These are phyloP conservation scores for Crithidia expoeki DNA, from an alignment of 208 protist genomes.

Conservation along the genomic window DNA sequence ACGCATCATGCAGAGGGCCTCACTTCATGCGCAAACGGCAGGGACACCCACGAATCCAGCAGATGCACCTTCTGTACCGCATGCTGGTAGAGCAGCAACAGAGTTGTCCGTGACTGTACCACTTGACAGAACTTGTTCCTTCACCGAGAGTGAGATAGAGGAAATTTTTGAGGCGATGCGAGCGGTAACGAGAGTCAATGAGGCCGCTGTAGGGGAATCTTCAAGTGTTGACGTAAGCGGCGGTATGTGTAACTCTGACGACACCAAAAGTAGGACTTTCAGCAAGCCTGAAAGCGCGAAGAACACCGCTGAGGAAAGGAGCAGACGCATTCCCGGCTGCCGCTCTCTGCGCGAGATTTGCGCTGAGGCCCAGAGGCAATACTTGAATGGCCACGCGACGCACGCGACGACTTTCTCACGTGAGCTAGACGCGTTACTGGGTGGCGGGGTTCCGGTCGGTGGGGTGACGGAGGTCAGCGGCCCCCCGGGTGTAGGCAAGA, in stretches of 20 bases:
- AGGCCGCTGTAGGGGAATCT: background rate
- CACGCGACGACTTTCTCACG: conserved; percentile 76
- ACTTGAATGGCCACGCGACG: background rate
- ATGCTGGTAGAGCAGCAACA: background rate
- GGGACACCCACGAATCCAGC: background rate
- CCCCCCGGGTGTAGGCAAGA: conserved; percentile 92
- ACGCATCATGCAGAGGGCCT: background rate
- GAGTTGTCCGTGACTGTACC: background rate
- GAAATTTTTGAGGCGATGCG: conserved; percentile 12
- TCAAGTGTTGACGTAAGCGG: background rate
- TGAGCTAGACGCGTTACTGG: conserved; percentile 77
- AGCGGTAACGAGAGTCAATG: background rate
- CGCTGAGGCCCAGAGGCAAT: background rate
- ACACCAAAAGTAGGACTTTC: background rate
- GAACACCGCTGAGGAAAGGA: background rate
- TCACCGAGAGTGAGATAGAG: conserved; percentile 21
- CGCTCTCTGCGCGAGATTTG: conserved; percentile 13
- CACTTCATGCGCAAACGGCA: background rate
- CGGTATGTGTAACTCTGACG: background rate
- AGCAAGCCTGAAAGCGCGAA: background rate
- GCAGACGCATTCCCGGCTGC: conserved; percentile 15
- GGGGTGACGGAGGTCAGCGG: conserved; percentile 85
- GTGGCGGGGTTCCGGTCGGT: conserved; percentile 64
- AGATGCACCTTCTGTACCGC: background rate
- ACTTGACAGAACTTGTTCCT: conserved; percentile 4